Base-by-base conservation (phyloP, 2,329 filamentous ascomycete genomes). In the Sporothrix globosa region DNA sequence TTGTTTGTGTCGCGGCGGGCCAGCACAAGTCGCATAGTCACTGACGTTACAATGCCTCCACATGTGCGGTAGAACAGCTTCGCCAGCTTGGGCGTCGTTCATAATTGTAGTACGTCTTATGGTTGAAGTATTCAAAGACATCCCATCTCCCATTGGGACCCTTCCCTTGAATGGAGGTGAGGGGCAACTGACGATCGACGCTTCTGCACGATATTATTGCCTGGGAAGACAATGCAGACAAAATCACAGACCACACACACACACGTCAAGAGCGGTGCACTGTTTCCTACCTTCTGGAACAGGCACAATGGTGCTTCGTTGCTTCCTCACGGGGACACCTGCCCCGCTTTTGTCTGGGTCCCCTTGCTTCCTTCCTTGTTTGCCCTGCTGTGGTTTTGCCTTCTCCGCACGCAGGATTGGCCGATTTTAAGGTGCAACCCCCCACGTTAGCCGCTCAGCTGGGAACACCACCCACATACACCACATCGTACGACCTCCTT, bases 381-480 rank as follows among this genome's bases (percentile, higher is more conserved):
- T 41, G 66, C 39, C 14, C 48, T 44, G 39, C 67, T 48, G 34
- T 24, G 19, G 10, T 46, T 61, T 41, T 44, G 41, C 9, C 54
- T 69, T 69, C 69, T 67, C 60, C 69, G 50, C 60, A 67, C 60
- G 46, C 50, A 50, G 56, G 52, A 67, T 67, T 67, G 69, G 53
- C 50, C 44, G 63, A 27, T 19, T 9, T 13, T 10, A 24, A 50
- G 19, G 46, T 13, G 66, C 21, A 41, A 67, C 63, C 69, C 69
- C 69, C 69, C 69, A 70, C 69, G 69, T 66, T 61, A 67, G 69
- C 69, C 69, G 44, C 63, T 41, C 54, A 61, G 69, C 63, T 70
- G 69, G 69, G 54, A 70, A 70, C 69, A 67, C 27, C 50, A 63
- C 24, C 19, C 39, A 41, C 21, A 54, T 27, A 53, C 9, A 19